These are phyloP conservation scores for Daedalea quercina DNA, from an alignment of 768 basidiomycete species.

Conservation along the genomic window DNA sequence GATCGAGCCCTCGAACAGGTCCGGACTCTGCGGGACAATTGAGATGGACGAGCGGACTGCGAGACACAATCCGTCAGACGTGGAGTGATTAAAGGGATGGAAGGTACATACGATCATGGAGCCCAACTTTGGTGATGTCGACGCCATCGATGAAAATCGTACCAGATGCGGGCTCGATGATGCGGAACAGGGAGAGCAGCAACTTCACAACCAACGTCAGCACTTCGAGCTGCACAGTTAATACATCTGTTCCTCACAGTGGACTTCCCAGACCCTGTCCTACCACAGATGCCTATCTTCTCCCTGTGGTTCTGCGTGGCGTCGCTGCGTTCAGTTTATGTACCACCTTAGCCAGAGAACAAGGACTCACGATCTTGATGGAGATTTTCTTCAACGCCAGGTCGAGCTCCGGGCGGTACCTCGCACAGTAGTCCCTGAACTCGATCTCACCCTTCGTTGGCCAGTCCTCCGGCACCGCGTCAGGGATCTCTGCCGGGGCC, in stretches of 20 bases:
- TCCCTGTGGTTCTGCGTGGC: constrained; percentile 59
- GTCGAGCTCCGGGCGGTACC: constrained; percentile 78
- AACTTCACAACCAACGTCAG: constrained; percentile 28
- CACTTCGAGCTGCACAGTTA: not conserved
- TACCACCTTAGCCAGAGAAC: not conserved
- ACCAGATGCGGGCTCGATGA: constrained; percentile 65
- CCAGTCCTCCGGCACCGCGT: constrained; percentile 58
- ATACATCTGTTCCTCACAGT: constrained; percentile 37
- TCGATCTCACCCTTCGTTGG: constrained; percentile 66
- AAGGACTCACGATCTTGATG: constrained; percentile 51
- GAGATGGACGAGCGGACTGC: constrained; percentile 72
- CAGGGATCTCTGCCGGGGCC: constrained; percentile 64
- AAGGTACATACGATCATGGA: constrained; percentile 53
- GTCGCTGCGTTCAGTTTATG: constrained; percentile 5
- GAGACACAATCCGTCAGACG: not conserved
- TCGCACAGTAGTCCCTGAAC: constrained; percentile 73
- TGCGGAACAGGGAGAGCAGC: constrained; percentile 68
- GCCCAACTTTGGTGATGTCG: constrained; percentile 70
- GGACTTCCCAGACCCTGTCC: constrained; percentile 79
- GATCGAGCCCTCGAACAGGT: constrained; percentile 33
- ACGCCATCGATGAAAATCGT: constrained; percentile 68
- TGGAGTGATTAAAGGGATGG: not conserved
- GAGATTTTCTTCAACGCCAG: constrained; percentile 72
- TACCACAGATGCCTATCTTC: constrained; percentile 85
- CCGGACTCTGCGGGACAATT: constrained; percentile 80